Evolutionary conservation across 148 eudicot genomes (phyloP).

Genomic region (Bassia scoparia): DNA sequence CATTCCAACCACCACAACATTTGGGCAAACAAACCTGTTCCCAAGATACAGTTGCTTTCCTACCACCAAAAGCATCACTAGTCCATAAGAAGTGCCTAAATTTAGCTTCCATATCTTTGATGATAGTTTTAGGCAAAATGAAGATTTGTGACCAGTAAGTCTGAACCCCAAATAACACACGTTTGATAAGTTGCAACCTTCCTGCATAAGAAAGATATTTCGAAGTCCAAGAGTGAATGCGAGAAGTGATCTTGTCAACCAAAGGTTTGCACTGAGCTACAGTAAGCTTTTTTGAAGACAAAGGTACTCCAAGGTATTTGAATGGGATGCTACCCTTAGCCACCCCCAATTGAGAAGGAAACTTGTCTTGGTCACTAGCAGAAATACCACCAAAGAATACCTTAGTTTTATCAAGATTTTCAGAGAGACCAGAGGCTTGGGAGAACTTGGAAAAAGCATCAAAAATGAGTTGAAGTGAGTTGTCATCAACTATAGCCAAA

Average conservation of each 20-base stretch:
- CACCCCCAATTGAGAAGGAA: too few species aligned
- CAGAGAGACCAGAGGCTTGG: neutral
- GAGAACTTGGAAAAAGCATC: neutral
- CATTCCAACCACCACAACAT: neutral
- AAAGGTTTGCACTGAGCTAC: neutral
- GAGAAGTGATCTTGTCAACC: neutral
- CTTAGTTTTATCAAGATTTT: too few species aligned
- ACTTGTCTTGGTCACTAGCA: too few species aligned
- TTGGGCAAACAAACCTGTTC: neutral
- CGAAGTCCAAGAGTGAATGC: neutral
- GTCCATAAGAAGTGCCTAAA: neutral
- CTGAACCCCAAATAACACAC: too few species aligned
- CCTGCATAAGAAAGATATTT: too few species aligned
- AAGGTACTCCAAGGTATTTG: neutral
- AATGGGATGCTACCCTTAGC: neutral
- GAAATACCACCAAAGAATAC: neutral
- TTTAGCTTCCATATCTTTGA: too few species aligned
- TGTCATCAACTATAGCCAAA: neutral
- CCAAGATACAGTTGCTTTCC: neutral
- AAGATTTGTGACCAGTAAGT: too few species aligned
- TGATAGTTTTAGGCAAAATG: too few species aligned
- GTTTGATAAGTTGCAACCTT: too few species aligned
- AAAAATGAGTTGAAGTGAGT: neutral
- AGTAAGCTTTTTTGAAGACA: neutral
- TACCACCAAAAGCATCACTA: fast-evolving